phyloP scores from a whole-genome alignment of 1,284 basidiomycete species.

The Puccinia brachypodii region DNA sequence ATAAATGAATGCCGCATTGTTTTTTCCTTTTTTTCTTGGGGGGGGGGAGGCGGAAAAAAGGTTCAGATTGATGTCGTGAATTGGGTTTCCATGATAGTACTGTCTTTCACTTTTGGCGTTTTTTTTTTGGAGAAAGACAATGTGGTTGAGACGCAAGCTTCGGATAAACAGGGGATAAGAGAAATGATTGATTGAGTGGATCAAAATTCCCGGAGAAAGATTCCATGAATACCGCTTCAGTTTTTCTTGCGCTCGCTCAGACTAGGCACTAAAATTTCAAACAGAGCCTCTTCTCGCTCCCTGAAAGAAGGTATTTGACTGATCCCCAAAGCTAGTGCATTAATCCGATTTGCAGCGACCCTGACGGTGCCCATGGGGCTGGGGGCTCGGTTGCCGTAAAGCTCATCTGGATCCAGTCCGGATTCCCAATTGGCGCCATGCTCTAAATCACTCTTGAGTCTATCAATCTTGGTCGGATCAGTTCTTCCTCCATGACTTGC shows the following conservation, averaged over 20 bases:
- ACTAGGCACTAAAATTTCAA: constrained; percentile 33
- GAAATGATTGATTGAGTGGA: background rate
- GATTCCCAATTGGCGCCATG: constrained; percentile 35
- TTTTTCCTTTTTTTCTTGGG: no score
- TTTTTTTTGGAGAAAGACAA: background rate
- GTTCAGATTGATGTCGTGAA: background rate
- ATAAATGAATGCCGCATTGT: background rate
- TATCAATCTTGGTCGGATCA: constrained; percentile 20
- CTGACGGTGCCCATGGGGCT: constrained; percentile 29
- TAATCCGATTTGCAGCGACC: constrained; percentile 32
- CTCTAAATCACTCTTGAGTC: constrained; percentile 27
- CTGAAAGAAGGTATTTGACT: constrained; percentile 38
- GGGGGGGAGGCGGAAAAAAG: background rate
- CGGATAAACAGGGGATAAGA: background rate
- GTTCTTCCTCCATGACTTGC: background rate
- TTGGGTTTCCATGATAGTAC: background rate
- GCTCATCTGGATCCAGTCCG: background rate
- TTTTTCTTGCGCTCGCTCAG: constrained; percentile 16
- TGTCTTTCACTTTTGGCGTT: background rate
- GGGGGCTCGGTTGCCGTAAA: background rate
- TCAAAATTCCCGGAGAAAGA: background rate
- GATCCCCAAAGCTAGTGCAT: constrained; percentile 22
- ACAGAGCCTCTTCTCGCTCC: constrained; percentile 32
- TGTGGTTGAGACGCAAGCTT: background rate
- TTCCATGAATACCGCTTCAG: background rate